Conservation (phyloP, 2,329 filamentous ascomycete genomes). For the Penicillium crustosum region DNA sequence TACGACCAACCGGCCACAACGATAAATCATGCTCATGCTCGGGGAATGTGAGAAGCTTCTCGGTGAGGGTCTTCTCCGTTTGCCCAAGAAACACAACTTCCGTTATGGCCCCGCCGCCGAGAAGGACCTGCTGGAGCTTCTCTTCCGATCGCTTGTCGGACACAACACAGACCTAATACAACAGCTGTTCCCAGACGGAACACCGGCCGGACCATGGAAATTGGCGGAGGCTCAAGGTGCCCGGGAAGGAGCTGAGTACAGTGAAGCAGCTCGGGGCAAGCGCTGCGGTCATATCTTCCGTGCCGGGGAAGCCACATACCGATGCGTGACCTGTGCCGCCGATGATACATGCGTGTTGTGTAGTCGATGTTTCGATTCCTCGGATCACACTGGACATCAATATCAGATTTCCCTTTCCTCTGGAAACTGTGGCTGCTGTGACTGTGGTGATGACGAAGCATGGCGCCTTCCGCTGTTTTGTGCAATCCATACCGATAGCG, state of each 20-base stretch:
- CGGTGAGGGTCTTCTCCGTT: constrained; percentile 74
- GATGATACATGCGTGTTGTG: constrained; percentile 97
- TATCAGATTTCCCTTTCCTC: constrained; percentile 84
- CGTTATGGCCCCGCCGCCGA: constrained; percentile 72
- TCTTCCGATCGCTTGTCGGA: constrained; percentile 85
- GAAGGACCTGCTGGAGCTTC: constrained; percentile 69
- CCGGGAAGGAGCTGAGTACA: constrained; percentile 93
- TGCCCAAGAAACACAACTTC: constrained; percentile 71
- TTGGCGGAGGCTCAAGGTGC: constrained; percentile 85
- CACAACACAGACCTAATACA: constrained; percentile 71
- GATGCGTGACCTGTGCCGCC: constrained; percentile 88
- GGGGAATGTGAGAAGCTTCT: constrained; percentile 71
- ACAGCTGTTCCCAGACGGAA: constrained; percentile 78
- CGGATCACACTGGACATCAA: constrained; percentile 90
- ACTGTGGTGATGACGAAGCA: constrained; percentile 93
- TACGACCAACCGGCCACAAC: constrained; percentile 17
- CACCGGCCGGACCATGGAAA: constrained; percentile 65
- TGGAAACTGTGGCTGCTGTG: constrained; percentile 93
- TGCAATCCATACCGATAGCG: constrained; percentile 79
- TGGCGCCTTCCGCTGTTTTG: constrained; percentile 83
- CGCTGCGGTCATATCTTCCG: constrained; percentile 98
- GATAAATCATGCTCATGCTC: constrained; percentile 42
- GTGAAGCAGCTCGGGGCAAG: constrained; percentile 84
- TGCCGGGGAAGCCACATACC: constrained; percentile 86
- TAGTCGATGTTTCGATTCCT: constrained; percentile 90